A percentile compares a stretch with the other conserved stretches of the same genome.
Evolutionary conservation across 306 rosid genomes (phyloP).

Genomic region (Glycine tomentella): DNA sequence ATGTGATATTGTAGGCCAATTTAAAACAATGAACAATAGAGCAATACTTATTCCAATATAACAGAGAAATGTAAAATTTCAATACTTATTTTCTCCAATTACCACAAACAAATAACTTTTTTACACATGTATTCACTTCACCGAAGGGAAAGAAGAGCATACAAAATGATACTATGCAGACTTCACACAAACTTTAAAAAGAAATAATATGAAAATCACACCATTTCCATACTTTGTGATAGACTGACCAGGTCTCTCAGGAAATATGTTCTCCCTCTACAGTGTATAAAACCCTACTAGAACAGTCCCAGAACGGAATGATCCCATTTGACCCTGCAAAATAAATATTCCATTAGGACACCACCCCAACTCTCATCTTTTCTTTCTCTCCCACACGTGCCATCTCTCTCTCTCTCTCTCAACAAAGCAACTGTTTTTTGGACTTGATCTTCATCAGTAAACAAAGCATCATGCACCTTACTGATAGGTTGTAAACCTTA

Average conservation of each 20-base stretch:
- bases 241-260: conserved; percentile 96
- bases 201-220: conserved; percentile 5
- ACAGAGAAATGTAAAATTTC: too few relatives aligned
- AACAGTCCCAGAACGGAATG: conserved; percentile 67
- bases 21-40: too few relatives aligned
- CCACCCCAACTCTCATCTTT: too few relatives aligned
- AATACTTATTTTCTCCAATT: conserved; percentile 18
- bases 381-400: too few relatives aligned
- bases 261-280: conserved; percentile 90
- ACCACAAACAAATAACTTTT: conserved; percentile 9
- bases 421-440: too few relatives aligned
- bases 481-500: neutral
- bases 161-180: neutral
- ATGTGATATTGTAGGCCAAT: too few relatives aligned
- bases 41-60: too few relatives aligned
- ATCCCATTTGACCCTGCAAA: conserved; percentile 87
- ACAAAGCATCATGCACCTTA: too few relatives aligned
- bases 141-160: neutral
- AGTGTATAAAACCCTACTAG: conserved; percentile 75
- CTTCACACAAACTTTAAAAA: neutral
- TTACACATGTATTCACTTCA: conserved; percentile 1
- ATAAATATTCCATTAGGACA: conserved; percentile 47
- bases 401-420: too few relatives aligned
- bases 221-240: conserved; percentile 28
- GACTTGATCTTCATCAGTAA: too few relatives aligned